Evolutionary conservation across 306 rosid genomes (phyloP), one percentile per base, ranked within the genome.

Genomic region (Trifolium fragiferum): DNA sequence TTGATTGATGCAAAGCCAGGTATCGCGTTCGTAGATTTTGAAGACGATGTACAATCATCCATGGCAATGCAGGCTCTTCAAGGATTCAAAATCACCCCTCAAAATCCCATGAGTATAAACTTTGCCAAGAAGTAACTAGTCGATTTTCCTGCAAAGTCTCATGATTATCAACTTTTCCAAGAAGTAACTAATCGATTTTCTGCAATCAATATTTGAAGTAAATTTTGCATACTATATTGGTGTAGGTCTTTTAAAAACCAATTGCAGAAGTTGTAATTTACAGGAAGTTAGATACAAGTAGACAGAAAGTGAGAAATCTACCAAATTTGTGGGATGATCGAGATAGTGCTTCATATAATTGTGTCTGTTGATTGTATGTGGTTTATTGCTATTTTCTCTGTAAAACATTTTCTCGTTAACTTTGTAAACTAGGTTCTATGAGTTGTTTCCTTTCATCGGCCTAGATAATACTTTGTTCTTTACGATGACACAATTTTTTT

Each of bases 1-100:
- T 81, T 92, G 88, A 95, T 95, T 15, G 98, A 95, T 63, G 97
- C 98, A 27, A 94, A 95, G 90, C 99, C 99, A 16, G 99, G 99
- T 64, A 95, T 95, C 6, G 99, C 98, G 9, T 95, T 95, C 76
- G 96, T 95, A 18, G 98, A 95, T 63, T 92, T 85, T 50, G 99
- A 95, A 80, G 97, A 95, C 7, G 99, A 95, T 4, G 84, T 86
- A 73, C 98, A 95, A 81, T 92, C 99, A 67, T 86, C 97, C 38
- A 86, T 92, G 92, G 97, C 98, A 20, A 95, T 92, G 99, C 95
- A 90, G 74, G 87, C 96, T 37, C 99, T 95, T 64, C 90, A 92
- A 43, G 98, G 98, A 82, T 95, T 95, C 86, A 92, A 86, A 86
- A 87, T 95, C 77, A 93, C 93, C 62, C 98, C 99, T 40, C 98